Evolutionary conservation across 495 filamentous ascomycete species (phyloP), one percentile per base, ranked within the genome.

Genomic region (Penicillium manginii): DNA sequence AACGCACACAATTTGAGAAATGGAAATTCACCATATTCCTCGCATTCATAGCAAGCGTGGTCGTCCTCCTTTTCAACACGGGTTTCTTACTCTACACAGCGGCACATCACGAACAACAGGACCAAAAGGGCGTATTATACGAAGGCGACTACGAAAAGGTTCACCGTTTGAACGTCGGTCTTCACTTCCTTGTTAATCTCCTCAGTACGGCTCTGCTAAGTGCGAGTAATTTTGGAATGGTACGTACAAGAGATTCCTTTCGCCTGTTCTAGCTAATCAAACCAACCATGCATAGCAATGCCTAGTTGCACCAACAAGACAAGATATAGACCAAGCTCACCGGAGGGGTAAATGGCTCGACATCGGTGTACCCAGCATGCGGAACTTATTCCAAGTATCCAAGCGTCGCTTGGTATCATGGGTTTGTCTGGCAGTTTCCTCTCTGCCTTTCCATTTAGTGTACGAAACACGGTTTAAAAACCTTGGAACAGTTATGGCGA

Each of bases 141-240:
- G 21, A 45, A 18, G 52, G 52, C 3, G 23, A 54, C 15, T 54
- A 39, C 39, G 39, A 54, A 9, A 45, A 18, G 12, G 52, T 54
- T 5, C 52, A 46, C 1, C 39, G 14, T 32, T 32, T 46, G 23
- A n/a, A 15, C 23, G 35, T 22, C 42, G 46, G 47, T 4, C 42
- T 54, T 18, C 50, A 48, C 35, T 42, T 46, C 3, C 17, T 54
- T 8, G 52, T 60, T 15, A 23, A 48, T 33, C 5, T 37, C 18
- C 50, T 50, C n/a, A 39, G 42, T 29, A 58, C 47, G 18, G 10
- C 49, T 11, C 33, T 57, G 6, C 22, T 50, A 17, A 17, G 32
- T 17, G 54, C 54, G 15, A 49, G 57, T 21, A 58, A 51, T 47
- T 62, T 50, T 32, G 52, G 52, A 12, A 54, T 54, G 52, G 52